Conservation (phyloP, 129 eudicot species). For the Gnaphalium uliginosum region DNA sequence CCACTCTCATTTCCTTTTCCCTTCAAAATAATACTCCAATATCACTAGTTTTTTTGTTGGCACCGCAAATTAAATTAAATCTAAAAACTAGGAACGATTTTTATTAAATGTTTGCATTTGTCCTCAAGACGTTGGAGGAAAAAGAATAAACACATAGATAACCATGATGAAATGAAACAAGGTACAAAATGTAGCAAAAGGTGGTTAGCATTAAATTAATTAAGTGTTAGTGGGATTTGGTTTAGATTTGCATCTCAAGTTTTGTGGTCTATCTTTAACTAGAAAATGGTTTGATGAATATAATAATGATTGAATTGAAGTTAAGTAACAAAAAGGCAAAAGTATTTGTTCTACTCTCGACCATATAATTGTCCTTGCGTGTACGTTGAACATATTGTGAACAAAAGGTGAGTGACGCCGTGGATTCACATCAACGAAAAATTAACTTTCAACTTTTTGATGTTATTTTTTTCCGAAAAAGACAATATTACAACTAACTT, state of each 20-base stretch:
- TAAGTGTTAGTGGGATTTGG: constrained; percentile 27
- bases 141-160: neutral
- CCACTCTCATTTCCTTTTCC: neutral
- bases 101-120: too few species aligned
- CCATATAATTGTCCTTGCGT: constrained; percentile 29
- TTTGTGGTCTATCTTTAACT: constrained; percentile 31
- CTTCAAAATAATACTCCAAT: too few species aligned
- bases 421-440: constrained; percentile 23
- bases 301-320: constrained; percentile 10
- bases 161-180: neutral
- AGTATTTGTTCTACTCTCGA: constrained; percentile 20
- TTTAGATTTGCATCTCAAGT: constrained; percentile 25
- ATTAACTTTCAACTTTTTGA: neutral
- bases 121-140: neutral
- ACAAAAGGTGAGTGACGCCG: constrained; percentile 23
- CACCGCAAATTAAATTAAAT: too few species aligned
- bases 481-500: too few species aligned
- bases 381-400: constrained; percentile 19
- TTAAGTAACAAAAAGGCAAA: constrained; percentile 23
- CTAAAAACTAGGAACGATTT: too few species aligned
- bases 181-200: constrained; percentile 13
- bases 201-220: constrained; percentile 13
- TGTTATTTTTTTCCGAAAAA: neutral
- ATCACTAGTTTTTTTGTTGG: too few species aligned
- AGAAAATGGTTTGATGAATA: constrained; percentile 2